A percentile compares a stretch with the other conserved stretches of the same genome.
Conservation (phyloP, 352 stramenopile genomes). For the Pythium myriotylum region DNA sequence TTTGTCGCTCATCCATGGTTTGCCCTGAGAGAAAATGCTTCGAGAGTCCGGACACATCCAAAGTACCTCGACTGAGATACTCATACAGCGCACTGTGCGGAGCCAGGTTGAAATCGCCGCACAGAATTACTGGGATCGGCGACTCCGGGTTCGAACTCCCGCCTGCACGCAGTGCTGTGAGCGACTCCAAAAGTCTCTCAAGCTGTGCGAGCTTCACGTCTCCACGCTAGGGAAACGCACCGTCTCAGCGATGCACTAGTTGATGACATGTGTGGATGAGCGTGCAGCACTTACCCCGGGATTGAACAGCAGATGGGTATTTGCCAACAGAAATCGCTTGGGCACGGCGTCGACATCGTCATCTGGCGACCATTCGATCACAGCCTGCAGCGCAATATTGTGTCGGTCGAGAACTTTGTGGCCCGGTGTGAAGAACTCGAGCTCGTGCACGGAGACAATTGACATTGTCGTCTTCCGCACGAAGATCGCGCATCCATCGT, state of each 20-base stretch:
- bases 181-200: conserved; percentile 42
- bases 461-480: conserved; percentile 47
- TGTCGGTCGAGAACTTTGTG: conserved; percentile 57
- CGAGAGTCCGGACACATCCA: conserved; percentile 49
- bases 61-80: conserved; percentile 46
- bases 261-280: background rate
- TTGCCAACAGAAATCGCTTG: conserved; percentile 55
- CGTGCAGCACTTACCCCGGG: conserved; percentile 51
- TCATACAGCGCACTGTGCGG: conserved; percentile 70
- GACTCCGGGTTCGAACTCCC: conserved; percentile 20
- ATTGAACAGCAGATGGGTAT: conserved; percentile 76
- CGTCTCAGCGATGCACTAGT: conserved; percentile 8
- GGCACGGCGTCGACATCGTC: conserved; percentile 2
- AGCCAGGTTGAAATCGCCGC: conserved; percentile 70
- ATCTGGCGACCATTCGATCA: conserved; percentile 37
- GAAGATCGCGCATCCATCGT: conserved; percentile 74
- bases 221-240: conserved; percentile 40
- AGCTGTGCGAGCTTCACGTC: conserved; percentile 72
- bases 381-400: conserved; percentile 56
- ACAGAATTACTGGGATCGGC: conserved; percentile 48
- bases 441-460: conserved; percentile 41
- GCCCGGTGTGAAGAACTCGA: conserved; percentile 50
- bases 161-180: conserved; percentile 22
- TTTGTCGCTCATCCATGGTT: conserved; percentile 32
- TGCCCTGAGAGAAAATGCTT: conserved; percentile 55